Percentiles rank a stretch among this genome's conserved stretches.
Conservation (phyloP, 306 rosid genomes). For the Lotus japonicus region DNA sequence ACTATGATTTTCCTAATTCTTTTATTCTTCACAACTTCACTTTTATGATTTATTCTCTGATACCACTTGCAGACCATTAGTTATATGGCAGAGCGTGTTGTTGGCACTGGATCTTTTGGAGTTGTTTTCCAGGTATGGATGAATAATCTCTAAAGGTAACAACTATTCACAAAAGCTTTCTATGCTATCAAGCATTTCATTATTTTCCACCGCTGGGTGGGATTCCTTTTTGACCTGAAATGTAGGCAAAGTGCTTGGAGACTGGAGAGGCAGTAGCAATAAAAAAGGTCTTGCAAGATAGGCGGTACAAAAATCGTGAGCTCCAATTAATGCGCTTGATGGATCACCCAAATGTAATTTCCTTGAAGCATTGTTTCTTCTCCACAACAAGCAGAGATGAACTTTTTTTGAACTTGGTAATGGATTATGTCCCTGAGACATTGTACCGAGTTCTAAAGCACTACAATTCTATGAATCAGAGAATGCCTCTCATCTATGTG, state of each 20-base stretch:
- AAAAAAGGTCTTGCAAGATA: constrained; percentile 81
- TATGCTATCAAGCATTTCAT: constrained; percentile 10
- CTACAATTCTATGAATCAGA: constrained; percentile 61
- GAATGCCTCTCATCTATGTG: constrained; percentile 81
- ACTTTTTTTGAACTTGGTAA: constrained; percentile 74
- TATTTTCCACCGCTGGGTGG: neutral
- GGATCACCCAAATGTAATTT: constrained; percentile 84
- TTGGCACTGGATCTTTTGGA: constrained; percentile 86
- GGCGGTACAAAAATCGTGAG: constrained; percentile 77
- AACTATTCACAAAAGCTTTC: neutral
- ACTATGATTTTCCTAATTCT: neutral
- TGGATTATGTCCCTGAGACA: constrained; percentile 85
- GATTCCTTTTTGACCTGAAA: constrained; percentile 7
- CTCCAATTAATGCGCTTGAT: constrained; percentile 83
- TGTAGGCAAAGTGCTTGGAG: constrained; percentile 81
- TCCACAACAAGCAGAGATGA: constrained; percentile 76
- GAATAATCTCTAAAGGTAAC: neutral
- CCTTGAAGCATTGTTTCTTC: constrained; percentile 80
- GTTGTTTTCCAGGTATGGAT: constrained; percentile 72
- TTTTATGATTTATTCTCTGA: constrained; percentile 10
- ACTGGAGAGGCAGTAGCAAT: constrained; percentile 76
- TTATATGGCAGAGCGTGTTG: constrained; percentile 94
- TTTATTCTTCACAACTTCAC: neutral
- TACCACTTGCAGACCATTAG: constrained; percentile 64
- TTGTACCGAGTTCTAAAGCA: constrained; percentile 70